Base-by-base conservation (phyloP, 108 stramenopile genomes). In the Skeletonema costatum region DNA sequence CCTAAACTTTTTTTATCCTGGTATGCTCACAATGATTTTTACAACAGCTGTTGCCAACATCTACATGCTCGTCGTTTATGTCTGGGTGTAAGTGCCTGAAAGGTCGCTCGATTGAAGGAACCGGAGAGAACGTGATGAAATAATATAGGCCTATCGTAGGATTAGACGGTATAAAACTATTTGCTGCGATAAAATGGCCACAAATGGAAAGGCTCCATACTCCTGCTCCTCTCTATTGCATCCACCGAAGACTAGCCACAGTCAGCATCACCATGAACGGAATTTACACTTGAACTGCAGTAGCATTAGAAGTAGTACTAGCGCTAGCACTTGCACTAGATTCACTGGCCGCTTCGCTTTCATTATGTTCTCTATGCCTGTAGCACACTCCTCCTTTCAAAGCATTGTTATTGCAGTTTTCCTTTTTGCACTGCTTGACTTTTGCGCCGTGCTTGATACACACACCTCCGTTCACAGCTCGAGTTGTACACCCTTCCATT, bases 1-100 rank as follows among this genome's bases (percentile, higher is more conserved):
- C 77, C 60, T 85, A 17, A 87, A 87, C 68, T 87, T 87, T 67
- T 69, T 87, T 10, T 87, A 87, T 64, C 87, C 87, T 31, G 87
- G 87, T n/a, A 85, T 87, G 82, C 13, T 85, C 1, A 64, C 75
- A 0, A 87, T 83, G 81, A 50, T 85, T 59, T 68, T 70, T 4
- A 85, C 87, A 5, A 81, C 82, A 3, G 84, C 81, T 7, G 83
- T 87, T 71, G 77, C 87, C 32, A 87, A 87, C 59, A 12, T 87
- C 13, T 87, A 87, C 71, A 87, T 87, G 87, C 64, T 87, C n/a
- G 74, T 87, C 9, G 81, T 85, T 7, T 85, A 80, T 60, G 84
- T 81, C 2, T 87, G 83, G 84, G 61, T 78, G 29, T 86, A 62
- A 73, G 33, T 41, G 11, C 2, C 12, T 41, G 39, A 41, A 12